phyloP scores from a whole-genome alignment of 2,329 filamentous ascomycete genomes.

The Colletotrichum cordylinicola region DNA sequence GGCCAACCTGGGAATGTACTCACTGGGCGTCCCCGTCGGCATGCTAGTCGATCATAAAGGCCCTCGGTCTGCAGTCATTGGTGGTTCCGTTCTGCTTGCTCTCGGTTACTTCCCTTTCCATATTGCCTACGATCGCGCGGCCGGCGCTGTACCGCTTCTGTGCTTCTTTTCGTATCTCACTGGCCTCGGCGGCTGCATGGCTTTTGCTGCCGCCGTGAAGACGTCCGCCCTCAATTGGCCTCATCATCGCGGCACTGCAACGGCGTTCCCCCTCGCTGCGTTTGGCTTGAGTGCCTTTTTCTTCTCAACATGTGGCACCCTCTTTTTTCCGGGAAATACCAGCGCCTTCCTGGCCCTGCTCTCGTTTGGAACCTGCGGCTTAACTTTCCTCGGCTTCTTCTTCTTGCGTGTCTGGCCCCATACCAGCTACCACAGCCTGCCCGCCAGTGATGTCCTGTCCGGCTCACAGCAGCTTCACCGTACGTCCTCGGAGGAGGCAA shows the following conservation, averaged over 20 bases:
- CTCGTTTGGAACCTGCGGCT: conserved; percentile 76
- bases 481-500: conserved; percentile 48
- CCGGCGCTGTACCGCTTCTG: conserved; percentile 63
- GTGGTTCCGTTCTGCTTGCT: conserved; percentile 75
- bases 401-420: conserved; percentile 80
- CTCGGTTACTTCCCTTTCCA: conserved; percentile 88
- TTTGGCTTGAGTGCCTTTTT: conserved; percentile 97
- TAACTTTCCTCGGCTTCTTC: conserved; percentile 81
- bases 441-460: conserved; percentile 33
- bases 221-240: conserved; percentile 90
- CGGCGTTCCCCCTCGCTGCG: conserved; percentile 88
- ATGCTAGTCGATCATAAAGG: conserved; percentile 85
- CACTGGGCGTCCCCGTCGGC: conserved; percentile 85
- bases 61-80: conserved; percentile 77
- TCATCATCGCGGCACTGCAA: conserved; percentile 88
- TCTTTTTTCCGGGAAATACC: conserved; percentile 84
- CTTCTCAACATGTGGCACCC: conserved; percentile 80
- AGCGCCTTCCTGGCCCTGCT: conserved; percentile 82
- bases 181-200: conserved; percentile 86
- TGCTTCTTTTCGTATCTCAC: conserved; percentile 88
- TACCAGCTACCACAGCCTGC: conserved; percentile 63
- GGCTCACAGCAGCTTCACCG: conserved; percentile 42
- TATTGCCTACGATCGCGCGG: conserved; percentile 74
- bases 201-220: conserved; percentile 90
- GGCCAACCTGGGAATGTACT: conserved; percentile 94